Conservation (phyloP, 495 filamentous ascomycete species). For the Aspergillus nidulans region DNA sequence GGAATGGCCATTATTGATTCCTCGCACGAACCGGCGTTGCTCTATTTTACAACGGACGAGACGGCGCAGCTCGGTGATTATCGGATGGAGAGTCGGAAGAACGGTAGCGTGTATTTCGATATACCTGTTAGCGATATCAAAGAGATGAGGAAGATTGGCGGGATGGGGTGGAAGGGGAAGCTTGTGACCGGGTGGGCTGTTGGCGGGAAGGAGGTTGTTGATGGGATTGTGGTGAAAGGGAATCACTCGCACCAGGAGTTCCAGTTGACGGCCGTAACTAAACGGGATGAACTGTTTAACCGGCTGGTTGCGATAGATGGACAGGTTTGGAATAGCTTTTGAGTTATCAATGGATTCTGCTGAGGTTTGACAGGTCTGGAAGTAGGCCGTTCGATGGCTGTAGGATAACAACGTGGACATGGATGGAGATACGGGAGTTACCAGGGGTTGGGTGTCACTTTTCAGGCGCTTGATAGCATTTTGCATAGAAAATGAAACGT, state of each 20-base stretch:
- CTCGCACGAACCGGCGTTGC: slow-evolving; percentile 37
- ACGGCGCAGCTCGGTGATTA: slow-evolving; percentile 22
- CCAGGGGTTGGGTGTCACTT: too few species aligned
- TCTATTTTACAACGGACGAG: slow-evolving; percentile 49
- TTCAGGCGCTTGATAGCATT: too few species aligned
- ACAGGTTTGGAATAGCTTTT: slow-evolving; percentile 88
- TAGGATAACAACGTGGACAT: neutral
- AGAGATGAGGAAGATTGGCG: slow-evolving; percentile 78
- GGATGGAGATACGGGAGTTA: neutral
- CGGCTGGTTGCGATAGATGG: slow-evolving; percentile 73
- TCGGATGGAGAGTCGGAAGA: slow-evolving; percentile 40
- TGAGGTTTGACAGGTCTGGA: slow-evolving; percentile 20
- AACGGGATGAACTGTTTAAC: slow-evolving; percentile 83
- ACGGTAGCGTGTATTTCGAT: slow-evolving; percentile 35
- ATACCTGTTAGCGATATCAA: slow-evolving; percentile 55
- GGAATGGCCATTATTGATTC: slow-evolving; percentile 68
- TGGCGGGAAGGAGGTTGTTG: slow-evolving; percentile 64
- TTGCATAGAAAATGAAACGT: too few species aligned
- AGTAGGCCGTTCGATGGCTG: neutral
- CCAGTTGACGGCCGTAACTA: slow-evolving; percentile 65
- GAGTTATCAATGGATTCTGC: slow-evolving; percentile 13
- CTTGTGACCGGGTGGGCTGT: slow-evolving; percentile 78
- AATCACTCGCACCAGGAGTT: slow-evolving; percentile 45
- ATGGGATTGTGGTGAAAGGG: slow-evolving; percentile 68
- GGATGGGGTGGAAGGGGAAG: slow-evolving; percentile 86